Evolutionary conservation across 495 filamentous ascomycete genomes (phyloP).

Genomic region (Talaromyces nanjingensis): DNA sequence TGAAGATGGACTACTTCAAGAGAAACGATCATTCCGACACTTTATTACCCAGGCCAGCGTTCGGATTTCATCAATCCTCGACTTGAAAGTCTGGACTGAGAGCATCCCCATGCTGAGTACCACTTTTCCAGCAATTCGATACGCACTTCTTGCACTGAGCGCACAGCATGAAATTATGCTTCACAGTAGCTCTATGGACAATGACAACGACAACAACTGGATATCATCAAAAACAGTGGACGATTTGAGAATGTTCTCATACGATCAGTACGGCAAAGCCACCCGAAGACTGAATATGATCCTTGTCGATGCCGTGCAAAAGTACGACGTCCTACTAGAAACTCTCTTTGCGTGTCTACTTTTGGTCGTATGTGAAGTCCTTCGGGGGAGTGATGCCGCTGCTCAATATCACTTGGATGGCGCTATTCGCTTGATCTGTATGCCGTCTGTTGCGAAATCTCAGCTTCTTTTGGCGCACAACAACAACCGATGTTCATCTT

Average conservation of each 20-base stretch:
- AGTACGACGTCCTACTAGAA: not conserved
- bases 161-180: not conserved
- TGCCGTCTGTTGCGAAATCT: not conserved
- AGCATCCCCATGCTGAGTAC: not conserved
- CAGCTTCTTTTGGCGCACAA: not conserved
- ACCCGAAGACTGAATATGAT: not conserved
- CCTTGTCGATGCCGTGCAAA: not conserved
- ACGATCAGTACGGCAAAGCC: not conserved
- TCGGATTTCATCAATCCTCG: not conserved
- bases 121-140: not conserved
- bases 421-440: not conserved
- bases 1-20: not conserved
- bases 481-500: not conserved
- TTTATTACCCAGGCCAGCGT: not conserved
- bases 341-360: not conserved
- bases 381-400: not conserved
- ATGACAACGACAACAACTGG: not conserved
- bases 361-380: slow-evolving; percentile 1
- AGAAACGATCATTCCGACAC: not conserved
- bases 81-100: not conserved
- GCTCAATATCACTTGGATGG: slow-evolving; percentile 1
- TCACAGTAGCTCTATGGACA: not conserved
- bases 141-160: not conserved
- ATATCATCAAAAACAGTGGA: not conserved
- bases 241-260: not conserved